Evolutionary conservation across 257 asterid species (phyloP).

Genomic region (Solanum verrucosum): DNA sequence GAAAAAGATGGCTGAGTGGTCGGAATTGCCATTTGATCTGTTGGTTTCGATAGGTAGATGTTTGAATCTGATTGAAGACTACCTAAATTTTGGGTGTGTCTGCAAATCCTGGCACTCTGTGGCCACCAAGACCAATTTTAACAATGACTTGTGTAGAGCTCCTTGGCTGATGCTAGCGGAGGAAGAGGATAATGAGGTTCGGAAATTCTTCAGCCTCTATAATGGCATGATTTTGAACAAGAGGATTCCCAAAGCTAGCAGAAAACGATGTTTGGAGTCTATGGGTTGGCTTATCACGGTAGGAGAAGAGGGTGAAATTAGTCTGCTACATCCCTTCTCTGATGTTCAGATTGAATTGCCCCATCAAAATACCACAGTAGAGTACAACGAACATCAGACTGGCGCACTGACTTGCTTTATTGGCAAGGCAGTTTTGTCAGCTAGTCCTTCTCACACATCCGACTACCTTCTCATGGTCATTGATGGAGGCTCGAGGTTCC

Average conservation of each 20-base stretch:
- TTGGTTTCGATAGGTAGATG: background rate
- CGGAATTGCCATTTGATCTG: background rate
- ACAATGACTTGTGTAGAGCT: background rate
- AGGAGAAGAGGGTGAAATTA: background rate
- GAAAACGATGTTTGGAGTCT: background rate
- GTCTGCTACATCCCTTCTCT: background rate
- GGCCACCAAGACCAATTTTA: background rate
- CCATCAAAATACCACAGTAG: background rate
- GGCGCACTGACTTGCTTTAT: background rate
- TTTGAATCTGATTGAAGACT: background rate
- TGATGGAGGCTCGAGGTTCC: background rate
- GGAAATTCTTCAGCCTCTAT: background rate
- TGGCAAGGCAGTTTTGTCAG: background rate
- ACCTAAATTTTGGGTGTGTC: background rate
- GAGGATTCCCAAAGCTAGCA: background rate
- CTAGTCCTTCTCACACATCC: background rate
- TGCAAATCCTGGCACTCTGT: background rate
- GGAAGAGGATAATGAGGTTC: background rate
- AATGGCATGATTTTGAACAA: background rate
- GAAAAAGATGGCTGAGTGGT: background rate
- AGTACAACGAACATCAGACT: background rate
- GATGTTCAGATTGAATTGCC: background rate
- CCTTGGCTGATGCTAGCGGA: background rate
- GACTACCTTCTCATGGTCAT: background rate
- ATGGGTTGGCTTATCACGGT: background rate